A percentile compares a stretch with the other conserved stretches of the same genome.
Conservation (phyloP, 1,284 basidiomycete genomes). For the Vanrija sp. region DNA sequence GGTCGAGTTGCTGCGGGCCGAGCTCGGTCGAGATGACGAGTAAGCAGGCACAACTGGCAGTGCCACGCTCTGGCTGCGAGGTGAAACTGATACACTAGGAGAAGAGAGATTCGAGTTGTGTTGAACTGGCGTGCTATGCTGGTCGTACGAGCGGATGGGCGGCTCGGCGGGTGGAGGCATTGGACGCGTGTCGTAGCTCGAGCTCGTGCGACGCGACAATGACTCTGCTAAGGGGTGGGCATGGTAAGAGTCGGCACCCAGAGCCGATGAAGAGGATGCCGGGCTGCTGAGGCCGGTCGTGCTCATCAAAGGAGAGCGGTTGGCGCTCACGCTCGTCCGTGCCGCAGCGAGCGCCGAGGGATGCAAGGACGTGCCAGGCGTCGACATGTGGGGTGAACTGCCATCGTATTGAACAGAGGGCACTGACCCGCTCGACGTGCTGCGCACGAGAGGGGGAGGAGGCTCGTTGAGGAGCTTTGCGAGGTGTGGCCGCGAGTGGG, state of each 20-base stretch:
- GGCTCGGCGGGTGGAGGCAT: conserved; percentile 35
- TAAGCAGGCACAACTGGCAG: conserved; percentile 12
- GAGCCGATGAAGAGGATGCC: background rate
- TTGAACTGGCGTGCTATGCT: conserved; percentile 12
- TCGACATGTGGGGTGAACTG: conserved; percentile 7
- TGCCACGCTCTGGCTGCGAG: conserved; percentile 23
- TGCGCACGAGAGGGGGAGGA: conserved; percentile 3
- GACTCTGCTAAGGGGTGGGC: conserved; percentile 1
- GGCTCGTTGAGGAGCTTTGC: conserved; percentile 30
- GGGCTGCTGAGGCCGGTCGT: background rate
- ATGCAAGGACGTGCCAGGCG: conserved; percentile 8
- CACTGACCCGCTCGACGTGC: background rate
- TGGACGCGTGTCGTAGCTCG: conserved; percentile 5
- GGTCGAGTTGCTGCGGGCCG: conserved; percentile 18
- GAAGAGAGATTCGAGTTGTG: conserved; percentile 26
- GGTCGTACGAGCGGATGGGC: conserved; percentile 7
- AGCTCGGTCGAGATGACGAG: conserved; percentile 29
- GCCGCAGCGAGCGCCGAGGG: conserved; percentile 3
- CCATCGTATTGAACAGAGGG: background rate
- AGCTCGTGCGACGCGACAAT: conserved; percentile 6
- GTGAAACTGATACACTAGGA: conserved; percentile 39
- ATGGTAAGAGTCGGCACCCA: background rate
- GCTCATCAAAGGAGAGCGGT: conserved; percentile 11
- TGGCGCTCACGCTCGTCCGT: background rate
- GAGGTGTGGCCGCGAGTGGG: conserved; percentile 10